Percentiles rank a stretch among this genome's conserved stretches.
These are phyloP conservation scores for Coemansia biformis DNA, from an alignment of 192 early-diverging fungal genomes.

Conservation along the genomic window DNA sequence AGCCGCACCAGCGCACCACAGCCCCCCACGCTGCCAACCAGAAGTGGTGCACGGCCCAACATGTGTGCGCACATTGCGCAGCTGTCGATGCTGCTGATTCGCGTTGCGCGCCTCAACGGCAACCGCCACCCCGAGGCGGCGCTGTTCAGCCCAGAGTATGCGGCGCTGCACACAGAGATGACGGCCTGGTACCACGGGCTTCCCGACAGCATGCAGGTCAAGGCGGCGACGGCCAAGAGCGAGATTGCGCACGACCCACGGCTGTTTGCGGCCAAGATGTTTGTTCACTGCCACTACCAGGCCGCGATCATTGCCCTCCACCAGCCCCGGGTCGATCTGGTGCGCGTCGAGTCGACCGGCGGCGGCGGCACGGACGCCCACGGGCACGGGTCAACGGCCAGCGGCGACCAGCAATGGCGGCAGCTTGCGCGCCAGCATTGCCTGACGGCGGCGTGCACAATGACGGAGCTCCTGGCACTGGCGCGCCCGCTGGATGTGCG, in stretches of 20 bases:
- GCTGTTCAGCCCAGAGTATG: conserved; percentile 47
- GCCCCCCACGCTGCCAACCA: not conserved
- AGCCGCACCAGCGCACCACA: not conserved
- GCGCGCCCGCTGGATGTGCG: conserved; percentile 38
- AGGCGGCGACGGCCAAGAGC: conserved; percentile 8
- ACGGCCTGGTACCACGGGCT: conserved; percentile 43
- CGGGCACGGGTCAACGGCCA: not conserved
- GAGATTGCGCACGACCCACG: conserved; percentile 33
- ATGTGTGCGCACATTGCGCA: conserved; percentile 31
- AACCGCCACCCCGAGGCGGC: conserved; percentile 50
- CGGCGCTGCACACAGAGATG: conserved; percentile 43
- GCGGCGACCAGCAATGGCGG: conserved; percentile 33
- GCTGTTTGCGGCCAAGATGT: conserved; percentile 45
- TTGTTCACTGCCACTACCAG: conserved; percentile 50
- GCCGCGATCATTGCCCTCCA: conserved; percentile 48
- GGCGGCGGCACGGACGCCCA: not conserved
- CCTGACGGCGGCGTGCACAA: conserved; percentile 46
- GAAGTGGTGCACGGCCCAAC: conserved; percentile 10
- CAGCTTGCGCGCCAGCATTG: conserved; percentile 48
- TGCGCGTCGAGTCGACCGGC: conserved; percentile 27
- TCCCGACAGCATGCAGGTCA: conserved; percentile 43
- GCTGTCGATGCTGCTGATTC: conserved; percentile 40
- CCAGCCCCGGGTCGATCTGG: conserved; percentile 47
- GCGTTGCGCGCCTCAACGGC: conserved; percentile 48
- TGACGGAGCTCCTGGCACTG: conserved; percentile 41